Evolutionary conservation across 148 eudicot species (phyloP).

Genomic region (Fagopyrum tataricum): DNA sequence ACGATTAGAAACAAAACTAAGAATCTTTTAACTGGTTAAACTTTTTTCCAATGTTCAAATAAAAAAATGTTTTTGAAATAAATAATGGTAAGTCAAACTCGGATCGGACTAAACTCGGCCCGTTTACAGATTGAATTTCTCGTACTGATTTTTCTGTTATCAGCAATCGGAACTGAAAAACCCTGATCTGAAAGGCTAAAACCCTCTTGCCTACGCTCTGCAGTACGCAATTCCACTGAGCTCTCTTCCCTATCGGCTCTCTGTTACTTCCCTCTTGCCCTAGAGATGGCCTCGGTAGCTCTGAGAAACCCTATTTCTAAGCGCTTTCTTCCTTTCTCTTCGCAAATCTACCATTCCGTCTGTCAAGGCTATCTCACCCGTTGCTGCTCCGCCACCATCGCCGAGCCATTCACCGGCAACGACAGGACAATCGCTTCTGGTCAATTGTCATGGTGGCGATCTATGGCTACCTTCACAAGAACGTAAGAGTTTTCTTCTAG

Average conservation of each 20-base stretch:
- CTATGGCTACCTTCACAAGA: slow-evolving; percentile 85
- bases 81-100: no score
- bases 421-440: slow-evolving; percentile 13
- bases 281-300: slow-evolving; percentile 56
- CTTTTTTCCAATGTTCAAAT: no score
- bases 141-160: neutral
- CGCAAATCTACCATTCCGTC: slow-evolving; percentile 34
- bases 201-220: neutral
- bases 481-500: slow-evolving; percentile 37
- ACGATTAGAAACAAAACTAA: no score
- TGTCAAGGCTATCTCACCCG: slow-evolving; percentile 34
- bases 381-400: slow-evolving; percentile 20
- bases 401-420: slow-evolving; percentile 27
- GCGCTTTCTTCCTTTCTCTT: slow-evolving; percentile 39
- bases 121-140: neutral
- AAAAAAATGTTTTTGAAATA: no score
- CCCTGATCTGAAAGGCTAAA: neutral
- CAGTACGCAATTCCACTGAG: neutral
- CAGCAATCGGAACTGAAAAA: neutral
- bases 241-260: neutral
- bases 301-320: slow-evolving; percentile 49
- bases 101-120: neutral
- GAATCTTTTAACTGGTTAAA: no score
- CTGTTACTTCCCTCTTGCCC: neutral
- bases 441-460: slow-evolving; percentile 44